Evolutionary conservation across 495 filamentous ascomycete species (phyloP).

Genomic region (Annulohypoxylon maeteangense): DNA sequence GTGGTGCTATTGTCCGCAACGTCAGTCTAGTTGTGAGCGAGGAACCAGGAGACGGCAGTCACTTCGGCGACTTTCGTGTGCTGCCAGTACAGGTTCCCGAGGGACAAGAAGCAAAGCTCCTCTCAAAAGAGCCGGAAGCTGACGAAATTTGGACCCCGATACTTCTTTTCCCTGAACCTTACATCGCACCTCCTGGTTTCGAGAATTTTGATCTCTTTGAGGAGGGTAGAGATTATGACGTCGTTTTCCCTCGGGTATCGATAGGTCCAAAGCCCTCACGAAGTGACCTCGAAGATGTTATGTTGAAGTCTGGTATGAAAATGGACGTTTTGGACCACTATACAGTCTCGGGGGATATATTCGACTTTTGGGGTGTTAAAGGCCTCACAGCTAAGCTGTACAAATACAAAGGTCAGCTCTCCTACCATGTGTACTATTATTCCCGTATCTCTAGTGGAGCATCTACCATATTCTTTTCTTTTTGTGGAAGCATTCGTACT

Average conservation of each 20-base stretch:
- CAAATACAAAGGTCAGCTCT: background rate
- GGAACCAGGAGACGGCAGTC: background rate
- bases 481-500: too few species aligned
- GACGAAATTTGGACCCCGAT: background rate
- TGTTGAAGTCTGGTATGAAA: background rate
- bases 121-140: background rate
- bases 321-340: background rate
- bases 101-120: background rate
- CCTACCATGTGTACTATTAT: background rate
- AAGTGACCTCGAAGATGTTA: too few species aligned
- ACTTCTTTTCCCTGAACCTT: background rate
- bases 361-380: background rate
- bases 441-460: too few species aligned
- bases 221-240: too few species aligned
- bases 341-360: background rate
- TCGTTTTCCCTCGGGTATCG: too few species aligned
- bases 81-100: background rate
- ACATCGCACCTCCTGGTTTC: background rate
- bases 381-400: background rate
- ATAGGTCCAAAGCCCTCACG: too few species aligned
- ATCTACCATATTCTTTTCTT: too few species aligned
- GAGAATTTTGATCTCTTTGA: background rate
- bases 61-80: background rate
- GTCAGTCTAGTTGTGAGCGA: background rate
- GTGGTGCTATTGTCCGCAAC: background rate